A percentile compares a stretch with the other conserved stretches of the same genome.
These are phyloP conservation scores for Eimeria praecox DNA, from an alignment of 169 alveolate species.

Conservation along the genomic window DNA sequence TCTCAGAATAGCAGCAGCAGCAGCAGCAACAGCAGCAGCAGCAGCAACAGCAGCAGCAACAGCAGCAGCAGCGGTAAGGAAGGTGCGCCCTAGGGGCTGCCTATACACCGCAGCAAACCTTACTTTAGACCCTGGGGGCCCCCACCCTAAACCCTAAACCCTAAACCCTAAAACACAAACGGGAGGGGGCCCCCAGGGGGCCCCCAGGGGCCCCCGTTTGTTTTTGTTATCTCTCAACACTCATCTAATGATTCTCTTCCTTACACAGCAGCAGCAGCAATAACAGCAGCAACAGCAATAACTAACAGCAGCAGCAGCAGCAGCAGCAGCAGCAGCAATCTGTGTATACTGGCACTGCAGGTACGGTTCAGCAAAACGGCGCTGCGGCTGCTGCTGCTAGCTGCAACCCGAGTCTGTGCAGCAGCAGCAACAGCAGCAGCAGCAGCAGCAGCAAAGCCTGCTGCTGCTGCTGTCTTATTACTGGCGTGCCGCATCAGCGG, in stretches of 20 bases:
- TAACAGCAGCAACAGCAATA: no score
- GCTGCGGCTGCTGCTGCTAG: neutral
- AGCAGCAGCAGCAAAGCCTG: conserved; percentile 35
- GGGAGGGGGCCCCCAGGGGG: no score
- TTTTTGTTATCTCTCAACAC: neutral
- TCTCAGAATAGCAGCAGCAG: neutral
- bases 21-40: conserved; percentile 24
- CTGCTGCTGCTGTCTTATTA: neutral
- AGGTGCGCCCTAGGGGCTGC: neutral
- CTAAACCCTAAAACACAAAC: no score
- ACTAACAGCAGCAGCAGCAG: no score
- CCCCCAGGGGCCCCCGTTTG: no score
- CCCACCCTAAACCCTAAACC: no score
- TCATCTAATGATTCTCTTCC: neutral
- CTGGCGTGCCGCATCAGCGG: conserved; percentile 39
- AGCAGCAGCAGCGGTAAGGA: neutral
- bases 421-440: conserved; percentile 46
- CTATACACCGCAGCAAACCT: conserved; percentile 6
- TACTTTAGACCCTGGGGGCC: neutral
- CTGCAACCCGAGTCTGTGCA: neutral
- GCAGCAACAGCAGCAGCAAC: neutral
- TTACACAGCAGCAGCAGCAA: no score
- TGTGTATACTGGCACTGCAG: neutral
- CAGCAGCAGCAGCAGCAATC: neutral
- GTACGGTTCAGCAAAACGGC: neutral